Evolutionary conservation across 1,139 yeast genomes (phyloP), one percentile per base, ranked within the genome.

Genomic region (Suhomyces anneliseae): DNA sequence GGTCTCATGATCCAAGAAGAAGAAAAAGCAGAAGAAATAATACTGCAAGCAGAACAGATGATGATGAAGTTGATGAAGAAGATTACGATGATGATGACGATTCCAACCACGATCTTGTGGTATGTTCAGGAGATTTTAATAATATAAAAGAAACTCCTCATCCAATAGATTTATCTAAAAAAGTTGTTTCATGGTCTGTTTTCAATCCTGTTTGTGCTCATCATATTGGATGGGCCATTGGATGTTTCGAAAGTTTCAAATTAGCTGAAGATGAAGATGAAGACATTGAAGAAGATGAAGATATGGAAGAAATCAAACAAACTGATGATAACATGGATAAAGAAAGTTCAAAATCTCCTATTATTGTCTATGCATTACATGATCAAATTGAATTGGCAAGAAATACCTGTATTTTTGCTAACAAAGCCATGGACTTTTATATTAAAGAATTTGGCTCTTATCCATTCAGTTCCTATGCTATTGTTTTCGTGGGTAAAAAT

Each of bases 171-270:
- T 65, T 81, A 40, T 76, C 85, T 2, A 89, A 89, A 60, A 93
- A 90, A 55, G 78, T 85, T 0, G 87, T 87, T 2, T 77, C 87
- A 6, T 92, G 92, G 76, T 88, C 89, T 35, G 76, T 93, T 26
- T 85, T 84, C 60, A 87, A 86, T 47, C 96, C 99, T 0, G 87
- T 90, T 0, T 85, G 96, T 42, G 90, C 99, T 0, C 97, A 92
- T 55, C 97, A 92, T 65, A 77, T 95, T n/a, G 98, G 98, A 0
- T 93, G 96, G 85, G 92, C 96, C 0, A 79, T 90, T 2, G 99
- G 99, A 0, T 85, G 96, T 6, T 95, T 93, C 65, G 83, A 83
- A 35, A 76, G 73, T 51, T 75, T 78, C 36, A 79, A 81, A 14
- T 65, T 82, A 38, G 70, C 82, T 15, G 59, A 68, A 7, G 69